Evolutionary conservation across 2,329 filamentous ascomycete species (phyloP).

Genomic region (Aspergillus sclerotialis): DNA sequence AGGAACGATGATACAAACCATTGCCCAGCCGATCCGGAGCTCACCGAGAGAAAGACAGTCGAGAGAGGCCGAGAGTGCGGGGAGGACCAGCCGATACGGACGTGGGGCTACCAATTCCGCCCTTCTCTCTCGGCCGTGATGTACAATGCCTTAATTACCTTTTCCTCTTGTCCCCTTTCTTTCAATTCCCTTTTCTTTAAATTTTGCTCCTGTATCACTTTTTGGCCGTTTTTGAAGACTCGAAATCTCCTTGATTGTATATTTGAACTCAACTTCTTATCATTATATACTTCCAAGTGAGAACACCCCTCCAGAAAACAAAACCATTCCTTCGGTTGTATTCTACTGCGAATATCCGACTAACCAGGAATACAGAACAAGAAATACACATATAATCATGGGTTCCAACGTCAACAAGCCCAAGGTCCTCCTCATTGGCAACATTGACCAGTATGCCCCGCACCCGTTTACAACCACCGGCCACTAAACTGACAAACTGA

Average conservation of each 20-base stretch:
- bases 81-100: too few species aligned
- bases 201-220: too few species aligned
- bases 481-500: conserved; percentile 4
- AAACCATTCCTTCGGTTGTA: too few species aligned
- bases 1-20: too few species aligned
- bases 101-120: not conserved
- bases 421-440: conserved; percentile 57
- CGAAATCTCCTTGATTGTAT: not conserved
- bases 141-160: not conserved
- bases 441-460: conserved; percentile 54
- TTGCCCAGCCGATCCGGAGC: not conserved
- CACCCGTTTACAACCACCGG: not conserved
- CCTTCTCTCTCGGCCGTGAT: not conserved
- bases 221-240: too few species aligned
- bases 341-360: too few species aligned
- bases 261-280: too few species aligned
- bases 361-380: too few species aligned
- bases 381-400: too few species aligned
- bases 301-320: not conserved
- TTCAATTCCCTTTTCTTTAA: conserved; percentile 1
- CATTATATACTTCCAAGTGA: not conserved
- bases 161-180: conserved; percentile 1
- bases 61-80: too few species aligned
- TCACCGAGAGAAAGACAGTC: not conserved
- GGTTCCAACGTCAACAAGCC: conserved; percentile 33